phyloP scores from a whole-genome alignment of 1,284 basidiomycete genomes.

The Inonotus obliquus region DNA sequence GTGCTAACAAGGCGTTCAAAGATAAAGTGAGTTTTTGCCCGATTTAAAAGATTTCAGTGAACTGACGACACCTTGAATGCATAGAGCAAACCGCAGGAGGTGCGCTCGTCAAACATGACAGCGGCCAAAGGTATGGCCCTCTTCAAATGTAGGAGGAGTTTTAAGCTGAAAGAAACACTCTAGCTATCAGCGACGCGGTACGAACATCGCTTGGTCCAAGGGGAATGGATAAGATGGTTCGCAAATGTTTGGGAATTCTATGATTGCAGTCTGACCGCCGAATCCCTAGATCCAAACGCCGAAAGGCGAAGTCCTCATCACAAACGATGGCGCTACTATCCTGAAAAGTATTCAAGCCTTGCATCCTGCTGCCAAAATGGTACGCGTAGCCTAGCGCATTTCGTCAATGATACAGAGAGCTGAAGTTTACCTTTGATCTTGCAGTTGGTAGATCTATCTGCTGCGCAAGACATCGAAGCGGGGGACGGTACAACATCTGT shows the following conservation, averaged over 20 bases:
- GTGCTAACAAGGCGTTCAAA: constrained; percentile 71
- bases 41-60: neutral
- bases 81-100: constrained; percentile 89
- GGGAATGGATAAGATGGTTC: constrained; percentile 99
- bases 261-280: constrained; percentile 8
- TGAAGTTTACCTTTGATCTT: constrained; percentile 1
- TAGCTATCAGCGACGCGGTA: constrained; percentile 97
- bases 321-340: constrained; percentile 99
- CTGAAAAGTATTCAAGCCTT: constrained; percentile 96
- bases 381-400: constrained; percentile 28
- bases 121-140: constrained; percentile 80
- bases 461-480: constrained; percentile 97
- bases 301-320: constrained; percentile 96
- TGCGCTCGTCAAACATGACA: constrained; percentile 92
- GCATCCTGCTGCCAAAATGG: constrained; percentile 99
- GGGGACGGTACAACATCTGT: constrained; percentile 99
- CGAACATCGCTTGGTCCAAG: constrained; percentile 95
- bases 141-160: constrained; percentile 1
- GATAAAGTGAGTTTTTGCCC: constrained; percentile 57
- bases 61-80: constrained; percentile 30
- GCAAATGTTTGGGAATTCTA: constrained; percentile 20
- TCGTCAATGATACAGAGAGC: neutral
- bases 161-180: constrained; percentile 15
- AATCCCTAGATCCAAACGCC: constrained; percentile 86
- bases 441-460: constrained; percentile 94